A percentile compares a stretch with the other conserved stretches of the same genome.
phyloP scores from a whole-genome alignment of 1,139 yeast genomes.

The Suhomyces wounanorum region DNA sequence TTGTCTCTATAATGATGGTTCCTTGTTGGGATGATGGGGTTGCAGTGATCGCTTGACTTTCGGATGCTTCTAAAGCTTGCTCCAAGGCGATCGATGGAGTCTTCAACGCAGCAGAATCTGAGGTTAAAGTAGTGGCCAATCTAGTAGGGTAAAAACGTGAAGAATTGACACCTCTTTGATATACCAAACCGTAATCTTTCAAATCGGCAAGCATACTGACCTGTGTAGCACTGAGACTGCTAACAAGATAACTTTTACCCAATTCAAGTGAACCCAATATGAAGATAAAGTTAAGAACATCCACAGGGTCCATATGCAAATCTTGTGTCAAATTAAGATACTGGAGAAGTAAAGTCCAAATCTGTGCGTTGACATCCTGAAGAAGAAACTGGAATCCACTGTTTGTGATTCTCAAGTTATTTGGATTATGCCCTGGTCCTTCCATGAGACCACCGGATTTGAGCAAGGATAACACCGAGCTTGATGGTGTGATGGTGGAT shows the following conservation, averaged over 20 bases:
- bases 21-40: constrained; percentile 43
- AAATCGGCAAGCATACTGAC: constrained; percentile 84
- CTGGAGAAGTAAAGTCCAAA: constrained; percentile 89
- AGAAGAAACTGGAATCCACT: constrained; percentile 90
- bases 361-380: constrained; percentile 92
- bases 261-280: constrained; percentile 89
- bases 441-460: constrained; percentile 88
- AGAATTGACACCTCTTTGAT: constrained; percentile 64
- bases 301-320: constrained; percentile 92
- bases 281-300: constrained; percentile 88
- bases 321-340: constrained; percentile 84
- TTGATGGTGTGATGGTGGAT: constrained; percentile 61
- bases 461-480: constrained; percentile 63
- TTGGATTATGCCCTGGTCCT: constrained; percentile 36
- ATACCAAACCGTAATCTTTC: constrained; percentile 88
- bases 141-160: constrained; percentile 86
- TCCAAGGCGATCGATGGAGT: constrained; percentile 72
- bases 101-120: constrained; percentile 72
- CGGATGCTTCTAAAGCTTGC: constrained; percentile 52
- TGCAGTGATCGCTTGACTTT: constrained; percentile 18
- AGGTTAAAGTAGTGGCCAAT: constrained; percentile 85
- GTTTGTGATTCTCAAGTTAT: constrained; percentile 72
- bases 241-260: constrained; percentile 80
- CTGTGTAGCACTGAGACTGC: constrained; percentile 78
- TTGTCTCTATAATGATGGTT: constrained; percentile 86